These are phyloP conservation scores for Populus ilicifolia DNA, from an alignment of 345 rosid species.

Conservation along the genomic window DNA sequence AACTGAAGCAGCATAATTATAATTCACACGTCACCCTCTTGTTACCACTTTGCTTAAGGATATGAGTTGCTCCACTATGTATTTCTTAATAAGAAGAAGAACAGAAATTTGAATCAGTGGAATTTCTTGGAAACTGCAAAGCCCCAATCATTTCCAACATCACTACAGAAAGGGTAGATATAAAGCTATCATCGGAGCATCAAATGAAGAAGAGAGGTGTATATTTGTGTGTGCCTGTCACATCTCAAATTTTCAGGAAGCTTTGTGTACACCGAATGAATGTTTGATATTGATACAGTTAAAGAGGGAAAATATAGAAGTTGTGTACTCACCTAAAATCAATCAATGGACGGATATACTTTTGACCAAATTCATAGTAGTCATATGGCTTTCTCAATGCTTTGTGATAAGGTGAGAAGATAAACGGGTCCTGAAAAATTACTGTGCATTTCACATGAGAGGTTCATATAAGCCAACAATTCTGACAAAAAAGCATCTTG, in stretches of 20 bases:
- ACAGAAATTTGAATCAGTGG: background rate
- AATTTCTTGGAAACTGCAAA: background rate
- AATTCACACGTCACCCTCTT: background rate
- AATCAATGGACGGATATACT: constrained; percentile 75
- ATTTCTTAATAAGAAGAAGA: background rate
- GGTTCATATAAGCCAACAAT: constrained; percentile 13
- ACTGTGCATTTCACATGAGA: constrained; percentile 23
- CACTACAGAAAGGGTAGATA: background rate
- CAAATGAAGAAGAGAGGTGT: background rate
- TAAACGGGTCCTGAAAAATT: constrained; percentile 67
- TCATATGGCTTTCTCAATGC: constrained; percentile 89
- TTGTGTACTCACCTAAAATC: constrained; percentile 67
- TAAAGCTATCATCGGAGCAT: background rate
- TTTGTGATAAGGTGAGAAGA: constrained; percentile 74
- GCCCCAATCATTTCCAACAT: background rate
- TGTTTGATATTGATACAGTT: background rate
- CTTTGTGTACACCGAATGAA: constrained; percentile 1
- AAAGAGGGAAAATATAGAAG: background rate
- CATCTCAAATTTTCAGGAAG: constrained; percentile 3
- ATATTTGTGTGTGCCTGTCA: background rate
- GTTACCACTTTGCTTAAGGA: background rate
- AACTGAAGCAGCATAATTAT: background rate
- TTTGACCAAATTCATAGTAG: constrained; percentile 91
- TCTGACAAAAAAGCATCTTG: constrained; percentile 12
- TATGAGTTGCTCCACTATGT: background rate